Evolutionary conservation across 176 grass and related monocot species (phyloP), one percentile per base, ranked within the genome.

Genomic region (Oryza glumipatula): DNA sequence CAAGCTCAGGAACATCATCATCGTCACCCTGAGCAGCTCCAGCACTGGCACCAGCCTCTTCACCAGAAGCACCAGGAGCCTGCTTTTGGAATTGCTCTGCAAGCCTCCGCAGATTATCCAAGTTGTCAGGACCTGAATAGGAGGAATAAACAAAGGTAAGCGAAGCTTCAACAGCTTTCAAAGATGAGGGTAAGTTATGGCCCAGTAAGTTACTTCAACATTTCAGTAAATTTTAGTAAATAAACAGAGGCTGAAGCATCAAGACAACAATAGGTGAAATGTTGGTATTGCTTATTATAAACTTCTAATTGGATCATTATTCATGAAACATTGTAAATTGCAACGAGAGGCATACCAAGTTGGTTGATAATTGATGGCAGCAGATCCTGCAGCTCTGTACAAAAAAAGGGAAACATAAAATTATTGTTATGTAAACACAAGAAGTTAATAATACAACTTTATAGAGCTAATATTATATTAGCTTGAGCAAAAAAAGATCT

Each of bases 81-180:
- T 96, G 93, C 94, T 91, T 95, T 84, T 98, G 93, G 81, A 96
- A 94, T 77, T 98, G 93, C 83, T 95, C 96, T 0, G 96, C 96
- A 68, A 98, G 85, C 88, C 88, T 90, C 89, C 88, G 70, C 61
- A 98, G 84, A 88, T 98, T 98, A 69, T 98, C 93, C 75, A 98
- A 87, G 84, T 96, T 98, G 83, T 98, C 96, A 64, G 96, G 93
- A n/a, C 96, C 96, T 98, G 74, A 67, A 83, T 15, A 71, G 23
- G 36, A 86, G 12, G 78, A 32, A 76, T 11, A 36, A 69, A 51
- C 12, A 35, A 78, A 52, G 10, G 33, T 4, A 35, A 87, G 21
- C 33, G 48, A 83, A 65, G 22, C 38, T 54, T n/a, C 33, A 80
- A 80, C 35, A 84, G 16, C 26, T 5, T 72, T 16, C 2, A 38